These are phyloP conservation scores for Globisporangium emineosum DNA, from an alignment of 352 stramenopile species.

Conservation along the genomic window DNA sequence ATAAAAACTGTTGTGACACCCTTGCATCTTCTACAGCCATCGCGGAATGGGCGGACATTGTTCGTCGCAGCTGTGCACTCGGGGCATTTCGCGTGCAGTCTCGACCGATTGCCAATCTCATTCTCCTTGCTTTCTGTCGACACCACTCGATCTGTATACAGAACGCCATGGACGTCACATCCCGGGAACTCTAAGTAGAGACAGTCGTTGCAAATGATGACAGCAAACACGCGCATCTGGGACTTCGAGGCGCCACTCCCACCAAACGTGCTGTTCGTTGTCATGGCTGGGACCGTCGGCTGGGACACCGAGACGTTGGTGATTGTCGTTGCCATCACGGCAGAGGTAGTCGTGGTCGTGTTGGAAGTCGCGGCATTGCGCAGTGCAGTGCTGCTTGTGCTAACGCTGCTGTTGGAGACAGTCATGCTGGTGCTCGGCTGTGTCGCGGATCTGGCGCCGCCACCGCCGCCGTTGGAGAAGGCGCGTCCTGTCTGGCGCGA, in stretches of 20 bases:
- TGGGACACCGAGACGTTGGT: background rate
- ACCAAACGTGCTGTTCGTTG: background rate
- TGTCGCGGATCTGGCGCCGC: background rate
- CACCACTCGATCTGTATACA: constrained; percentile 72
- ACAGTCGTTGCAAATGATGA: constrained; percentile 79
- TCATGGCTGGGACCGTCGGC: background rate
- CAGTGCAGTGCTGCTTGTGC: constrained; percentile 7
- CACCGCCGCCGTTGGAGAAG: background rate
- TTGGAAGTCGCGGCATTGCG: constrained; percentile 4
- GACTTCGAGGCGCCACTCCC: background rate
- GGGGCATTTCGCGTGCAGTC: constrained; percentile 76
- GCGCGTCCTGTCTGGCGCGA: background rate
- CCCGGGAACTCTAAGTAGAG: constrained; percentile 87
- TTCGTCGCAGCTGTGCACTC: constrained; percentile 78
- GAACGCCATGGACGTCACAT: constrained; percentile 79
- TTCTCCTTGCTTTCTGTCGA: constrained; percentile 11
- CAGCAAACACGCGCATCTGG: constrained; percentile 63
- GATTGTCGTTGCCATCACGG: background rate
- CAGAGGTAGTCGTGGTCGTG: constrained; percentile 7
- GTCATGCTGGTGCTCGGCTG: constrained; percentile 27
- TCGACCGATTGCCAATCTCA: background rate
- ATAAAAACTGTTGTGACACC: constrained; percentile 60
- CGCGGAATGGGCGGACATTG: constrained; percentile 79
- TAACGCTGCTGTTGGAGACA: constrained; percentile 40
- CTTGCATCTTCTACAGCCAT: constrained; percentile 84